Evolutionary conservation across 2,329 filamentous ascomycete genomes (phyloP).

Genomic region (Fusarium mundagurra): DNA sequence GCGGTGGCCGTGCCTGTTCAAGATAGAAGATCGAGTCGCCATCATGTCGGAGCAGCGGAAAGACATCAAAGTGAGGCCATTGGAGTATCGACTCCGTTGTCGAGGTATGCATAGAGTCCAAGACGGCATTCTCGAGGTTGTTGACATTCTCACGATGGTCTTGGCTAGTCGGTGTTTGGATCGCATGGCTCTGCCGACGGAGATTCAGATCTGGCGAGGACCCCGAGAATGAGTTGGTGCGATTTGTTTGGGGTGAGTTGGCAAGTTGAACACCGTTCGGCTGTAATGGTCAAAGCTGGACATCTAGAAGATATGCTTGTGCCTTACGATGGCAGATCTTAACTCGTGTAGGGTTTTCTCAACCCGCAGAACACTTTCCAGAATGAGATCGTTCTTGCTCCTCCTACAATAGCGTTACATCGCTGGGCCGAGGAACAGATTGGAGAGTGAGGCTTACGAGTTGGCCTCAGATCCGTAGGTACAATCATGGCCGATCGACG

Average conservation of each 20-base stretch:
- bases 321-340: constrained; percentile 52
- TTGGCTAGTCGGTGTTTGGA: constrained; percentile 37
- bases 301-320: neutral
- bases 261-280: constrained; percentile 14
- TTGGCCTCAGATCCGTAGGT: constrained; percentile 56
- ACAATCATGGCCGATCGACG: constrained; percentile 50
- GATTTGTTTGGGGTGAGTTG: constrained; percentile 28
- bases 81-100: constrained; percentile 62
- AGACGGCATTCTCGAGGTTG: constrained; percentile 57
- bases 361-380: constrained; percentile 60
- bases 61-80: constrained; percentile 60
- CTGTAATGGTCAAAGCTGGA: neutral
- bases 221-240: constrained; percentile 37
- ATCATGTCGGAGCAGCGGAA: constrained; percentile 54
- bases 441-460: constrained; percentile 47
- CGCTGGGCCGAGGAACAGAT: neutral
- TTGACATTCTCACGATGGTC: constrained; percentile 32
- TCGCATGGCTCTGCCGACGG: constrained; percentile 36
- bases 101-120: constrained; percentile 61
- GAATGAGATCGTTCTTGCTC: constrained; percentile 62
- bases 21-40: constrained; percentile 59
- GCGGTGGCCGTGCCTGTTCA: constrained; percentile 53
- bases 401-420: constrained; percentile 45
- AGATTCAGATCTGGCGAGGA: constrained; percentile 36
- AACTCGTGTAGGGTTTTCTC: constrained; percentile 59